Base-by-base conservation (phyloP, 23 red algal species). In the Gracilaria vermiculophylla region DNA sequence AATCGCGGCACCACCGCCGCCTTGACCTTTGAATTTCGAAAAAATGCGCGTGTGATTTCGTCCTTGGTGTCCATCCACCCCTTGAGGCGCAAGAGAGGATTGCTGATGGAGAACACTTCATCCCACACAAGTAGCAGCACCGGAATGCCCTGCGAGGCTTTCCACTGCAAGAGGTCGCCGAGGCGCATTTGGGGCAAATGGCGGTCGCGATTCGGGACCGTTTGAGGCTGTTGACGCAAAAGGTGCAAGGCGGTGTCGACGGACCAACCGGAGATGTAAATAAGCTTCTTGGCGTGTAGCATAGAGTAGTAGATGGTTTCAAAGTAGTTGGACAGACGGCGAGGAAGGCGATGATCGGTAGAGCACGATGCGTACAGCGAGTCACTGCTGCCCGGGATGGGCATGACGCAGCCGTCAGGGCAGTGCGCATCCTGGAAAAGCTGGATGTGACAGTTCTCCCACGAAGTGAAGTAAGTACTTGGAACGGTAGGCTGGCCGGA, bases 181-280 rank as follows among this genome's bases (percentile, higher is more conserved):
- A 92, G 77, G 17, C 61, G 69, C 57, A 92, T 33, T 14, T 45
- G 49, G 4, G 36, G 50, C 53, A 55, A 62, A 25, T 80, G 37
- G 20, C 55, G 62, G 51, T 62, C 67, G 6, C 25, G 79, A 45
- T 83, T 61, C 33, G 55, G 58, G 12, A 67, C 58, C 17, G 61
- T 62, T 43, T 54, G 41, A 31, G 79, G 79, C 31, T 64, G 42
- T 62, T 82, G 40, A 32, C 88, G 88, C 2, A 92, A 43, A 36
- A 92, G 52, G 1, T 76, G 19, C 31, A 92, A n/a, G 21, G 58
- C 69, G 34, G 78, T 82, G 54, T 82, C 76, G 64, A 92, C 88
- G n/a, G 88, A 92, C 88, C 88, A 92, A 43, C 88, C 88, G 45
- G 48, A 81, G 51, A 92, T 92, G 65, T 92, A 92, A 51, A 92